A percentile compares a stretch with the other conserved stretches of the same genome.
Conservation (phyloP, 2,329 filamentous ascomycete species). For the Aspergillus oerlinghausenensis region DNA sequence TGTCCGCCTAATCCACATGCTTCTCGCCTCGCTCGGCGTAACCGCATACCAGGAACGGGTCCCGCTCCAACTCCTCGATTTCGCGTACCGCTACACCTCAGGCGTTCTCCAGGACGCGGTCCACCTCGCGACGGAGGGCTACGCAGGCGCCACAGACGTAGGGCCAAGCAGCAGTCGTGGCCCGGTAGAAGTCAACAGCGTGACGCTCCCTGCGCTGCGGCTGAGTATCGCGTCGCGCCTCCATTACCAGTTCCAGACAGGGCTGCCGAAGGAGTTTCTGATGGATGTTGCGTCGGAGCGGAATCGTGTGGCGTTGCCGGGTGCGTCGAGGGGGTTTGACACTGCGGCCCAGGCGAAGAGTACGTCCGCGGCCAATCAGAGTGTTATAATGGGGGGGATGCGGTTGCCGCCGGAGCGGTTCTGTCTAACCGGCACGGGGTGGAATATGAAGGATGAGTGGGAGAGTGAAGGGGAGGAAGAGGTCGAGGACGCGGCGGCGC, state of each 20-base stretch:
- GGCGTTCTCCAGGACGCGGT: conserved; percentile 50
- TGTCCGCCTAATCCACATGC: conserved; percentile 48
- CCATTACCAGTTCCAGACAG: conserved; percentile 56
- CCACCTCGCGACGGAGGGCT: conserved; percentile 48
- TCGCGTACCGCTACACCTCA: conserved; percentile 52
- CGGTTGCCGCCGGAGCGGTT: conserved; percentile 60
- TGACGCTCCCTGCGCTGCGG: conserved; percentile 55
- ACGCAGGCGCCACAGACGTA: conserved; percentile 37
- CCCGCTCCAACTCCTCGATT: conserved; percentile 49
- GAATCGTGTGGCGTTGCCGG: conserved; percentile 51
- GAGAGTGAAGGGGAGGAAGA: conserved; percentile 50
- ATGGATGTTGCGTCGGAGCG: conserved; percentile 54
- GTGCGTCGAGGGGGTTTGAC: conserved; percentile 50
- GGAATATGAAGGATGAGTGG: conserved; percentile 56
- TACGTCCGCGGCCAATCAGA: conserved; percentile 23
- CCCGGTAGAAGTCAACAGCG: conserved; percentile 44
- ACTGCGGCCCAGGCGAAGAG: conserved; percentile 19
- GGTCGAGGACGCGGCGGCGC: conserved; percentile 24
- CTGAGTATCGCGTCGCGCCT: conserved; percentile 58
- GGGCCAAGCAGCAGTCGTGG: conserved; percentile 26
- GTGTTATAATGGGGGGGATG: conserved; percentile 48
- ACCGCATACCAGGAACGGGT: conserved; percentile 50
- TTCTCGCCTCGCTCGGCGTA: conserved; percentile 47
- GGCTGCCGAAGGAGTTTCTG: conserved; percentile 59
- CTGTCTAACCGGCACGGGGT: conserved; percentile 53